These are phyloP conservation scores for Globisporangium mamillatum DNA, from an alignment of 352 stramenopile species.

Conservation along the genomic window DNA sequence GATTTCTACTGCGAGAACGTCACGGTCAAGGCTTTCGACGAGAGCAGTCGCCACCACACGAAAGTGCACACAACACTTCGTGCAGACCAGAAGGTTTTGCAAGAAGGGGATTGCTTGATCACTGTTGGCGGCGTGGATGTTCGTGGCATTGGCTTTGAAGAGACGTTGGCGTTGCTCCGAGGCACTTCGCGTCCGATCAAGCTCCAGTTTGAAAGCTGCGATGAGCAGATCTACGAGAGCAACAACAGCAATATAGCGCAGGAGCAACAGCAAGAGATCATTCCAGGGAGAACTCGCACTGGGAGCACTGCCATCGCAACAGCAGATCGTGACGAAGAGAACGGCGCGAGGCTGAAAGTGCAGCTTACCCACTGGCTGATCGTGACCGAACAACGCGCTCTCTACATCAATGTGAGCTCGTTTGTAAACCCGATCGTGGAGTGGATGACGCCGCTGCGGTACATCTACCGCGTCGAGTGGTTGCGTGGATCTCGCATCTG, in stretches of 20 bases:
- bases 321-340: slow-evolving; percentile 31
- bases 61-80: slow-evolving; percentile 60
- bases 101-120: slow-evolving; percentile 77
- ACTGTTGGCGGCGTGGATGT: slow-evolving; percentile 79
- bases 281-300: not conserved
- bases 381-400: slow-evolving; percentile 78
- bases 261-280: slow-evolving; percentile 14
- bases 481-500: slow-evolving; percentile 54
- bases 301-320: slow-evolving; percentile 9
- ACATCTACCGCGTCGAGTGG: slow-evolving; percentile 84
- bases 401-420: slow-evolving; percentile 86
- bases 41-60: slow-evolving; percentile 39
- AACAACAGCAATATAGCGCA: not conserved
- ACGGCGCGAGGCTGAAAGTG: slow-evolving; percentile 50
- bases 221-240: slow-evolving; percentile 54
- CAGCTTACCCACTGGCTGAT: slow-evolving; percentile 85
- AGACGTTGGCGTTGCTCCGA: slow-evolving; percentile 75
- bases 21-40: slow-evolving; percentile 77
- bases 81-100: slow-evolving; percentile 56
- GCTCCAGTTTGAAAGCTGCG: slow-evolving; percentile 79
- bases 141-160: slow-evolving; percentile 81
- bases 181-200: slow-evolving; percentile 68
- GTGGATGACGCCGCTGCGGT: slow-evolving; percentile 87
- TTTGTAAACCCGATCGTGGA: slow-evolving; percentile 76
- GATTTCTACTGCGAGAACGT: slow-evolving; percentile 90